Evolutionary conservation across 2,329 filamentous ascomycete species (phyloP), one percentile per base, ranked within the genome.

Genomic region (Monilinia polystroma): DNA sequence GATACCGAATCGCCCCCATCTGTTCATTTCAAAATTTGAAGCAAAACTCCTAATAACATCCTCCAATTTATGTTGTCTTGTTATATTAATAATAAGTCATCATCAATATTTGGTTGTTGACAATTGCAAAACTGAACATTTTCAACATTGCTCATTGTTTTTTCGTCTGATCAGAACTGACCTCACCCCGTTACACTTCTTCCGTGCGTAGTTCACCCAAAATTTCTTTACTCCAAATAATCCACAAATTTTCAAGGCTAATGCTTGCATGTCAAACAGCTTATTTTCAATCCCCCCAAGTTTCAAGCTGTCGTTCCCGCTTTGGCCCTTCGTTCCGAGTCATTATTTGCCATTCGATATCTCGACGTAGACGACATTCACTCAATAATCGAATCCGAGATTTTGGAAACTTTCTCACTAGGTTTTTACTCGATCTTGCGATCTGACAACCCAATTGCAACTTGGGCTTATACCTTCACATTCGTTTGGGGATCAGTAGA

Each of bases 151-250:
- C 32, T 62, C 45, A 38, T 32, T 55, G 16, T 63, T 35, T 63
- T 45, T 47, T 55, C 49, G 49, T 66, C 35, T 63, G 49, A 55
- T 63, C 57, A 63, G 38, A 62, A 29, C 29, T 26, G 57, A 53
- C 38, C 38, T 23, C 32, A 35, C 32, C 32, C 32, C 32, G 29
- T 59, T 51, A 60, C 58, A 60, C 29, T 60, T 60, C 47, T 54
- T 29, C 57, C 64, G 57, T 66, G 57, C 57, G 64, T 66, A 55
- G 47, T 66, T 52, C 49, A 59, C 55, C 49, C 35, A 60, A 56
- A 62, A 55, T 18, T 62, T 55, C 49, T 52, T 52, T 49, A 18
- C 23, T 41, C 53, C 57, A 51, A 51, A 51, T 47, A 29, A n/a
- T 54, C 20, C 38, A 55, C n/a, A 51, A 54, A 63, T 35, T 14